A percentile compares a stretch with the other conserved stretches of the same genome.
These are phyloP conservation scores for Xylaria sp. DNA, from an alignment of 2,329 filamentous ascomycete genomes.

Conservation along the genomic window DNA sequence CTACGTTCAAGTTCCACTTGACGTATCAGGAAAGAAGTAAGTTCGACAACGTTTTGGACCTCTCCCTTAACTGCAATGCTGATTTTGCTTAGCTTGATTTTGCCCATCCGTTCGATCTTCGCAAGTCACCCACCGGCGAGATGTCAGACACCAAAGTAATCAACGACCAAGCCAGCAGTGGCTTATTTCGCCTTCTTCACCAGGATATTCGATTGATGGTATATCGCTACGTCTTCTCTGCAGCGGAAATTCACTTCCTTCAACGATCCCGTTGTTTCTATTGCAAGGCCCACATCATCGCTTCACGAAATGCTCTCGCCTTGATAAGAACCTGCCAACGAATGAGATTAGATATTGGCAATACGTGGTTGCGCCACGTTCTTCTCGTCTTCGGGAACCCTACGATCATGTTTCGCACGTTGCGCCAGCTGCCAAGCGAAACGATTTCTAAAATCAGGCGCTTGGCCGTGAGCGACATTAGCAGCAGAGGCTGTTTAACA, in stretches of 20 bases:
- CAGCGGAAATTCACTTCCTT: too few relatives aligned
- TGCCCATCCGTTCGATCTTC: background rate
- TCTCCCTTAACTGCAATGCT: background rate
- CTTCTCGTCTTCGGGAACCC: background rate
- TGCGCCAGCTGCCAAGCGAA: background rate
- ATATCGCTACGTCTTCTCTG: background rate
- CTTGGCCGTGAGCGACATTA: too few relatives aligned
- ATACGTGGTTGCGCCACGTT: background rate
- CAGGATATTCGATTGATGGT: constrained; percentile 1
- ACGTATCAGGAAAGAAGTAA: background rate
- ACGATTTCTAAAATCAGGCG: background rate
- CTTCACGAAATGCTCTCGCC: background rate
- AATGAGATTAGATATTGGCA: background rate
- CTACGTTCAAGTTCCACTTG: too few relatives aligned
- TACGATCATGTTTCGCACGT: background rate
- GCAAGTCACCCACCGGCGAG: background rate
- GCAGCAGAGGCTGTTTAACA: too few relatives aligned
- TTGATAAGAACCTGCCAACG: background rate
- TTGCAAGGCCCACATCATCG: background rate
- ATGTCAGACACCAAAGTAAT: background rate
- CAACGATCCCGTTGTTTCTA: too few relatives aligned
- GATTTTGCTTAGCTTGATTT: background rate
- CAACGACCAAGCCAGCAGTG: background rate
- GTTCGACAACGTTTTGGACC: background rate
- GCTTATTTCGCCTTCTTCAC: background rate